These are phyloP conservation scores for Chaetoceros muelleri DNA, from an alignment of 108 stramenopile genomes.

Conservation along the genomic window DNA sequence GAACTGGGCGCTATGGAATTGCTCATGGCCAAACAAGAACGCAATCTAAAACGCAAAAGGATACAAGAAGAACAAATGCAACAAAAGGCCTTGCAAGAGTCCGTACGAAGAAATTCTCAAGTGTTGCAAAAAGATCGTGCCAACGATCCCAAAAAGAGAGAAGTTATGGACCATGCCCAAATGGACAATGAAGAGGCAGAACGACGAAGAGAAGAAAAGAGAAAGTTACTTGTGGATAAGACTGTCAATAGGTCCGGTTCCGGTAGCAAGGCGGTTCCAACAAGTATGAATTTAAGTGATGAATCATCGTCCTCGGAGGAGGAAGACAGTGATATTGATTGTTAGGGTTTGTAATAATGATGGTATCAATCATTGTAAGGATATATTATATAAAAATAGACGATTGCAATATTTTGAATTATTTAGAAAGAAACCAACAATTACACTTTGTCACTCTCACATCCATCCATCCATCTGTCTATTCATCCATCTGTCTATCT, in stretches of 20 bases:
- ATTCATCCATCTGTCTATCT: no score
- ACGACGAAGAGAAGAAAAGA: conserved; percentile 6
- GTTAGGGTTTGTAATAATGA: no score
- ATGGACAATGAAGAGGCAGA: conserved; percentile 7
- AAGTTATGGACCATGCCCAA: conserved; percentile 7
- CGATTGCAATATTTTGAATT: no score
- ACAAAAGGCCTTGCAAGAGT: conserved; percentile 5
- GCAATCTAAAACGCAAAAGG: conserved; percentile 32
- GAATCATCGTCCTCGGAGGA: conserved; percentile 44
- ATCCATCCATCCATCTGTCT: no score
- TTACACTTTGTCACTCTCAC: no score
- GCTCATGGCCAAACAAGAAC: conserved; percentile 41
- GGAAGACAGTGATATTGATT: conserved; percentile 27
- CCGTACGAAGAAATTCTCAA: background rate
- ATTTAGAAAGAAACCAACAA: no score
- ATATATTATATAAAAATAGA: no score
- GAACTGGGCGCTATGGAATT: conserved; percentile 71
- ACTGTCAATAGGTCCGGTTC: no score
- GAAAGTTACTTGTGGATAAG: conserved; percentile 4
- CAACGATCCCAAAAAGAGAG: conserved; percentile 25
- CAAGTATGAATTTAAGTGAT: conserved; percentile 75
- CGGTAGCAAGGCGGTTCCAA: conserved; percentile 8
- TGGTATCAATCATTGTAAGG: no score
- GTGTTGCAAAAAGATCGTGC: conserved; percentile 1
- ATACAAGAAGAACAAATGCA: conserved; percentile 23